Evolutionary conservation across 2,329 filamentous ascomycete species (phyloP).

Genomic region (Penicillium corylophilum): DNA sequence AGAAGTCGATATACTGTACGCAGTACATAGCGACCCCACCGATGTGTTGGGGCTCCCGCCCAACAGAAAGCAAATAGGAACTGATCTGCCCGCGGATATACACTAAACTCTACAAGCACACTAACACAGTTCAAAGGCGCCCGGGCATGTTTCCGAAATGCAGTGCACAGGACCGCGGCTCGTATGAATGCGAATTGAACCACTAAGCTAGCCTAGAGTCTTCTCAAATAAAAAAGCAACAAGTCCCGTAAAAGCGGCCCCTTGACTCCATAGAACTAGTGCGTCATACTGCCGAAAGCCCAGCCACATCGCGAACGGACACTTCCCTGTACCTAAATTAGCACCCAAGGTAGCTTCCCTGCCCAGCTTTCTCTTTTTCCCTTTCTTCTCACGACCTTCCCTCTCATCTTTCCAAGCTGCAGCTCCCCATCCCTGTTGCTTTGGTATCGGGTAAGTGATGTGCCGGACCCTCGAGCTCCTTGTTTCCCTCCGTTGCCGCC

Average conservation of each 20-base stretch:
- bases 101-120: neutral
- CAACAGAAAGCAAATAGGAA: conserved; percentile 27
- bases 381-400: conserved; percentile 1
- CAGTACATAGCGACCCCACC: too few species aligned
- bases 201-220: neutral
- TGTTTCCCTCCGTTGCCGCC: neutral
- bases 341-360: neutral
- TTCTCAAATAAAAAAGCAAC: neutral
- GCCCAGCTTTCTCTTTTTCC: conserved; percentile 9
- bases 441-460: conserved; percentile 4
- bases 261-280: conserved; percentile 16
- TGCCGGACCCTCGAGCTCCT: neutral
- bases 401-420: conserved; percentile 1
- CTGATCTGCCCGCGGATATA: conserved; percentile 18
- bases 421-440: conserved; percentile 1
- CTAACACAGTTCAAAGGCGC: neutral
- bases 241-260: neutral
- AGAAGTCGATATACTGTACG: neutral
- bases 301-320: conserved; percentile 15
- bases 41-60: conserved; percentile 25
- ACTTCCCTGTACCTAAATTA: neutral
- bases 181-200: neutral
- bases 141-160: neutral
- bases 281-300: conserved; percentile 14
- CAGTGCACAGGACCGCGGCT: neutral